These are phyloP conservation scores for Claviceps pazoutovae DNA, from an alignment of 2,329 filamentous ascomycete genomes.

Conservation along the genomic window DNA sequence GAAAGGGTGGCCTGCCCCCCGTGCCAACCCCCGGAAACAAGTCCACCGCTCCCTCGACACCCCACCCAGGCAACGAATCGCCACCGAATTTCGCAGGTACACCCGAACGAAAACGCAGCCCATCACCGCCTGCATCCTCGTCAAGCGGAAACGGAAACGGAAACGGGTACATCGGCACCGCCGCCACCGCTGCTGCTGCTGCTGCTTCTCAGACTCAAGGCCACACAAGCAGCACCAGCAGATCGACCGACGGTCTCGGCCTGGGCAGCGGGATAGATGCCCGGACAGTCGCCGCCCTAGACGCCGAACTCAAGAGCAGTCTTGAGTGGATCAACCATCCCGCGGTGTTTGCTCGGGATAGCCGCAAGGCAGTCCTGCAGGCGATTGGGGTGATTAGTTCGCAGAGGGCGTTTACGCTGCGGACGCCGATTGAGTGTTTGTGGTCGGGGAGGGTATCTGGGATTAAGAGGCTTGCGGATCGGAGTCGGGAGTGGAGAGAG, in stretches of 20 bases:
- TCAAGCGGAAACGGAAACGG: slow-evolving; percentile 9
- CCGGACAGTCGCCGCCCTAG: slow-evolving; percentile 69
- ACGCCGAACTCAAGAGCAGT: slow-evolving; percentile 77
- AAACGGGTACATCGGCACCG: slow-evolving; percentile 17
- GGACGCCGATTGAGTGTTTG: slow-evolving; percentile 74
- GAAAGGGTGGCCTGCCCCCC: slow-evolving; percentile 86
- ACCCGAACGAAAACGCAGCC: slow-evolving; percentile 41
- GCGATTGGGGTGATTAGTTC: slow-evolving; percentile 94
- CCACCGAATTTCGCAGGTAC: slow-evolving; percentile 31
- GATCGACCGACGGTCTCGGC: slow-evolving; percentile 44
- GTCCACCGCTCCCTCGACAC: slow-evolving; percentile 32
- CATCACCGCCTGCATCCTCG: slow-evolving; percentile 36
- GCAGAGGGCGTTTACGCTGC: slow-evolving; percentile 86
- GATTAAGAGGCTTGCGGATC: slow-evolving; percentile 67
- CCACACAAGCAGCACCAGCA: slow-evolving; percentile 30
- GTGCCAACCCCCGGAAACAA: slow-evolving; percentile 48
- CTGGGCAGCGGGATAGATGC: slow-evolving; percentile 67
- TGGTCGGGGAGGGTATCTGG: slow-evolving; percentile 78
- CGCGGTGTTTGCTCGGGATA: slow-evolving; percentile 85
- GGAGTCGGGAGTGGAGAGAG: slow-evolving; percentile 84
- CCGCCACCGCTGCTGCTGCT: slow-evolving; percentile 3
- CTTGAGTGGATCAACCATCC: slow-evolving; percentile 98
- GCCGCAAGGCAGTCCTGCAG: slow-evolving; percentile 87
- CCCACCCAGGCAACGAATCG: slow-evolving; percentile 29
- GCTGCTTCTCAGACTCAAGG: no score